Evolutionary conservation across 768 basidiomycete genomes (phyloP).

Genomic region (Boletus sp.): DNA sequence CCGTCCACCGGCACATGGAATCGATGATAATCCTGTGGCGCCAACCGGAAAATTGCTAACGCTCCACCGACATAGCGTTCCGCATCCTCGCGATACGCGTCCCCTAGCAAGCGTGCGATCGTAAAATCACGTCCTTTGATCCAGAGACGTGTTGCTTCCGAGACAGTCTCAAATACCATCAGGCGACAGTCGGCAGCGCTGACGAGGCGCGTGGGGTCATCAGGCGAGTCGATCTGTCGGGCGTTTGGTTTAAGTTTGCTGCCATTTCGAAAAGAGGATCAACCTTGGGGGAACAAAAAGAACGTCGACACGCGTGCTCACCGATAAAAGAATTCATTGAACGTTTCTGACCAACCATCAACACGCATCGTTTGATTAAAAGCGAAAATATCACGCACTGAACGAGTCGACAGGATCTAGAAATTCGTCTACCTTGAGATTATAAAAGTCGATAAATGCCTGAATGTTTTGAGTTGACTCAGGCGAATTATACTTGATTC

Average conservation of each 20-base stretch:
- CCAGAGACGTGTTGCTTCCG: conserved; percentile 88
- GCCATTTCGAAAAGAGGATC: conserved; percentile 6
- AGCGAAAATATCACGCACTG: conserved; percentile 47
- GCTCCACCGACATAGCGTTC: conserved; percentile 78
- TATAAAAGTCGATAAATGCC: conserved; percentile 87
- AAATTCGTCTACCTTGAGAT: conserved; percentile 79
- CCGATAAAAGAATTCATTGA: conserved; percentile 92
- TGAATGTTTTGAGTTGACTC: conserved; percentile 84
- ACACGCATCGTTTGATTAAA: not conserved
- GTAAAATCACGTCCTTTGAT: conserved; percentile 97
- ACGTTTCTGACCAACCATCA: conserved; percentile 56
- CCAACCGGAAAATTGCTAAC: conserved; percentile 85
- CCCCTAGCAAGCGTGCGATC: conserved; percentile 75
- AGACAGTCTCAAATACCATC: conserved; percentile 87
- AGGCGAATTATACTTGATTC: conserved; percentile 86
- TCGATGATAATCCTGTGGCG: conserved; percentile 95
- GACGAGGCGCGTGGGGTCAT: conserved; percentile 77
- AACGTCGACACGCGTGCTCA: conserved; percentile 18
- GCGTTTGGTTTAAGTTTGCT: conserved; percentile 86
- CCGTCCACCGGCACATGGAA: conserved; percentile 91
- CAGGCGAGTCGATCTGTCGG: conserved; percentile 68
- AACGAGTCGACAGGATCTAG: conserved; percentile 80
- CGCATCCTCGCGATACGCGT: conserved; percentile 65
- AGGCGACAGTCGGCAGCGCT: conserved; percentile 95
- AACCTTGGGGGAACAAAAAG: not conserved